Conservation (phyloP, 257 asterid species). For the Solanum sejunctum region DNA sequence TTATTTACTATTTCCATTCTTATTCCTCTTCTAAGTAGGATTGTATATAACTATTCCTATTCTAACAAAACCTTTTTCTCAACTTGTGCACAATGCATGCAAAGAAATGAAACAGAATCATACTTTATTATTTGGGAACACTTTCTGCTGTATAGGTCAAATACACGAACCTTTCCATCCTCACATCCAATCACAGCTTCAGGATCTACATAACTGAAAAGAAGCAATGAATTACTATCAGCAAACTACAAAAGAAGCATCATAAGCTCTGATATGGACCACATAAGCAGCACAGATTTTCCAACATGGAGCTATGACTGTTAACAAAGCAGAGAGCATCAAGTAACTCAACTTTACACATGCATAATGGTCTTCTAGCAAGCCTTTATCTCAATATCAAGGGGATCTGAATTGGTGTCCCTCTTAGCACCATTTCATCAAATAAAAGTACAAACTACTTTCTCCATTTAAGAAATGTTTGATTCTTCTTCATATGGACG, state of each 20-base stretch:
- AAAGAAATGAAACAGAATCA: neutral
- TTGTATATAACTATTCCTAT: too few relatives aligned
- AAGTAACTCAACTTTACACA: neutral
- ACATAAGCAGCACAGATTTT: neutral
- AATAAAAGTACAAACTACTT: neutral
- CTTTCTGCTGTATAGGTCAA: constrained; percentile 92
- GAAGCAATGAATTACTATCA: neutral
- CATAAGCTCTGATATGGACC: neutral
- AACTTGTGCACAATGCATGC: neutral
- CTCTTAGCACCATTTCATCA: neutral
- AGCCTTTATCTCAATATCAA: neutral
- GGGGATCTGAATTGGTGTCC: neutral
- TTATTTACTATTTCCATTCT: too few relatives aligned
- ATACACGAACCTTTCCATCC: constrained; percentile 84
- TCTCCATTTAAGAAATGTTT: neutral
- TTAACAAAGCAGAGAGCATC: neutral
- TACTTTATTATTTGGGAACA: constrained; percentile 79
- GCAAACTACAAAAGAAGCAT: neutral
- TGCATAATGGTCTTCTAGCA: neutral
- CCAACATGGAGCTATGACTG: neutral
- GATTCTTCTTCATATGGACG: neutral
- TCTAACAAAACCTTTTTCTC: neutral
- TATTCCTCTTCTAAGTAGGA: too few relatives aligned
- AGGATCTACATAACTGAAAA: constrained; percentile 82
- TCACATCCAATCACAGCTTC: constrained; percentile 88